Conservation (phyloP, 169 alveolate species). For the Cryptosporidium canis region DNA sequence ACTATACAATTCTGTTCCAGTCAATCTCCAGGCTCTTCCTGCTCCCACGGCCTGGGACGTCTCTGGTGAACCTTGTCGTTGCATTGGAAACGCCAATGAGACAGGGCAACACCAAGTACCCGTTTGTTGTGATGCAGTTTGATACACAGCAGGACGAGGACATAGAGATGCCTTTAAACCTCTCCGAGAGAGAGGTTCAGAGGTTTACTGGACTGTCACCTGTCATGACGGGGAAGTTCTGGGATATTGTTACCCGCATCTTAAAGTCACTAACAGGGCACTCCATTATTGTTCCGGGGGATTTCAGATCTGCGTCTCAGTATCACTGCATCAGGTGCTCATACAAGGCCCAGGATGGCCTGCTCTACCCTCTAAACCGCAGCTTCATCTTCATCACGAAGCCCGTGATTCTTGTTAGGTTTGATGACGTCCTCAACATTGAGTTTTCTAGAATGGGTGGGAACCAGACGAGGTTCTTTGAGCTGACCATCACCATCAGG, state of each 20-base stretch:
- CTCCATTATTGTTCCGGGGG: conserved; percentile 94
- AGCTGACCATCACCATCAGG: conserved; percentile 87
- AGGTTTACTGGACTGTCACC: conserved; percentile 76
- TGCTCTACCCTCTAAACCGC: conserved; percentile 93
- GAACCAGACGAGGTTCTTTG: conserved; percentile 93
- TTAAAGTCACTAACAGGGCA: conserved; percentile 90
- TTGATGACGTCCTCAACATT: conserved; percentile 92
- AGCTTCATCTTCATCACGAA: conserved; percentile 93
- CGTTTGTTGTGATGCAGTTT: conserved; percentile 93
- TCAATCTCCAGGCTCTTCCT: conserved; percentile 91
- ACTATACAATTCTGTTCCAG: conserved; percentile 90
- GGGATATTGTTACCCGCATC: conserved; percentile 91
- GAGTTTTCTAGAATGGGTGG: conserved; percentile 93
- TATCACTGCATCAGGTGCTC: conserved; percentile 92
- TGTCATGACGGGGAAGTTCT: conserved; percentile 81
- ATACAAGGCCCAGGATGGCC: conserved; percentile 95
- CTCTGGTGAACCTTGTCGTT: conserved; percentile 90
- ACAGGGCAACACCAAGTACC: conserved; percentile 96
- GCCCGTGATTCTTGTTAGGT: conserved; percentile 94
- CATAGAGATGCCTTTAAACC: conserved; percentile 85
- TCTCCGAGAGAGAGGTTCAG: conserved; percentile 87
- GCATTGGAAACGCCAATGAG: conserved; percentile 92
- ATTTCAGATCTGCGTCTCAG: conserved; percentile 85
- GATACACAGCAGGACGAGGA: conserved; percentile 90
- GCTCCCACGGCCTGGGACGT: conserved; percentile 94